Conservation (phyloP, 108 stramenopile genomes). For the Skeletonema costatum region DNA sequence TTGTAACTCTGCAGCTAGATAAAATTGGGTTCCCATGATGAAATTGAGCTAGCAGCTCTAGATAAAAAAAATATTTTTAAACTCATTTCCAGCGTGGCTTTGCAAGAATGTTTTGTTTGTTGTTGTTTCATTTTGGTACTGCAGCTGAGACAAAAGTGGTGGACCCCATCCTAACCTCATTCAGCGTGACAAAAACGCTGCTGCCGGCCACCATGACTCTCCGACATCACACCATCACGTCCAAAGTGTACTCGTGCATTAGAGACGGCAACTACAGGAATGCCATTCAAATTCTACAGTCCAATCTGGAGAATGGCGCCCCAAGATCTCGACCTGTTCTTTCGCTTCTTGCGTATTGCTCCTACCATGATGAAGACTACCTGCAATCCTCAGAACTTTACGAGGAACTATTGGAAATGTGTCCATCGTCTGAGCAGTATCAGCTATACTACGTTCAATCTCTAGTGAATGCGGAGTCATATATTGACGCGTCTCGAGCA, state of each 20-base stretch:
- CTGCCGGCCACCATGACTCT: neutral
- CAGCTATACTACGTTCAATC: conserved; percentile 82
- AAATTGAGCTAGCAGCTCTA: no score
- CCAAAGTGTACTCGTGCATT: conserved; percentile 35
- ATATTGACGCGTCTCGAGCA: conserved; percentile 55
- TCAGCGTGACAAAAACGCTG: no score
- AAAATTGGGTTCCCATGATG: no score
- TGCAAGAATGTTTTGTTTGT: no score
- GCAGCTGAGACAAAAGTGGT: conserved; percentile 14
- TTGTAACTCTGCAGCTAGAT: no score
- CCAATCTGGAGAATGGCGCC: conserved; percentile 54
- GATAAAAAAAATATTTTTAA: no score
- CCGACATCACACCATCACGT: conserved; percentile 16
- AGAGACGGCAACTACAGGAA: conserved; percentile 29
- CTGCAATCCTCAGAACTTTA: conserved; percentile 60
- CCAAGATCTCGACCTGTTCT: conserved; percentile 75
- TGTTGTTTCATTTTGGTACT: neutral
- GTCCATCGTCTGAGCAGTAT: conserved; percentile 83
- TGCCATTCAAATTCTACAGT: conserved; percentile 34
- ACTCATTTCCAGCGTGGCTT: no score
- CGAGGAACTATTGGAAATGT: conserved; percentile 73
- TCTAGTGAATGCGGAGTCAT: conserved; percentile 71
- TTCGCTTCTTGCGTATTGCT: conserved; percentile 86
- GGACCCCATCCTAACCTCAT: conserved; percentile 54
- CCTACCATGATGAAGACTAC: conserved; percentile 75